A percentile compares a stretch with the other conserved stretches of the same genome.
Evolutionary conservation across 148 eudicot species (phyloP).

Genomic region (Chenopodium suecicum): DNA sequence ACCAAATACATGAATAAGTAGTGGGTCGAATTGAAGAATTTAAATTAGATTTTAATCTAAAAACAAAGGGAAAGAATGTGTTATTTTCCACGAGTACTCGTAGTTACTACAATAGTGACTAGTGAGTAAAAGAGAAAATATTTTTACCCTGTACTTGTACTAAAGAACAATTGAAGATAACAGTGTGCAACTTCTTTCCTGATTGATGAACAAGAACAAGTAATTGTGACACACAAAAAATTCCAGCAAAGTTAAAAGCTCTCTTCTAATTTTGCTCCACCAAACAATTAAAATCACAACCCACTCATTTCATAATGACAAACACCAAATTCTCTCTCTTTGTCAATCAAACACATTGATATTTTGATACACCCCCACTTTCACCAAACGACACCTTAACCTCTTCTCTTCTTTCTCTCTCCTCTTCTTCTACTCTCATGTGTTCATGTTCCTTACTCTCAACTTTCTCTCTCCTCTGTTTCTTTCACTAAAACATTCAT

Average conservation of each 20-base stretch:
- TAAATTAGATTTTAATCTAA: too few relatives aligned
- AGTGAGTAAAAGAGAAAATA: too few relatives aligned
- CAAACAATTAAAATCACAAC: slow-evolving; percentile 20
- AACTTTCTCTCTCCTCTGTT: neutral
- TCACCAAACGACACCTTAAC: slow-evolving; percentile 32
- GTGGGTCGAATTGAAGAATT: too few relatives aligned
- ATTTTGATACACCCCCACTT: slow-evolving; percentile 10
- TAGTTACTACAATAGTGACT: too few relatives aligned
- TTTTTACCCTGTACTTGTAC: too few relatives aligned
- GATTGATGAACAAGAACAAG: neutral
- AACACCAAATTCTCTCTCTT: neutral
- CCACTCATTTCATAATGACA: slow-evolving; percentile 28
- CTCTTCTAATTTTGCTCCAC: neutral
- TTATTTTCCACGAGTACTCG: too few relatives aligned
- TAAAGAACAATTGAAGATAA: too few relatives aligned
- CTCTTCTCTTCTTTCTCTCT: neutral
- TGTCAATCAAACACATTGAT: slow-evolving; percentile 14
- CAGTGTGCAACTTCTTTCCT: neutral
- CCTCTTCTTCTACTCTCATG: slow-evolving; percentile 3
- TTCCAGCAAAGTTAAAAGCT: neutral
- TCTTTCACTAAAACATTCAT: neutral
- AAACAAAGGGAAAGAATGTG: too few relatives aligned
- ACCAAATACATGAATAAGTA: too few relatives aligned
- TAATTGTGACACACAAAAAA: neutral
- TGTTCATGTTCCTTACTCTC: slow-evolving; percentile 5